Base-by-base conservation (phyloP, 2,329 filamentous ascomycete species). In the Ascochyta fabae region DNA sequence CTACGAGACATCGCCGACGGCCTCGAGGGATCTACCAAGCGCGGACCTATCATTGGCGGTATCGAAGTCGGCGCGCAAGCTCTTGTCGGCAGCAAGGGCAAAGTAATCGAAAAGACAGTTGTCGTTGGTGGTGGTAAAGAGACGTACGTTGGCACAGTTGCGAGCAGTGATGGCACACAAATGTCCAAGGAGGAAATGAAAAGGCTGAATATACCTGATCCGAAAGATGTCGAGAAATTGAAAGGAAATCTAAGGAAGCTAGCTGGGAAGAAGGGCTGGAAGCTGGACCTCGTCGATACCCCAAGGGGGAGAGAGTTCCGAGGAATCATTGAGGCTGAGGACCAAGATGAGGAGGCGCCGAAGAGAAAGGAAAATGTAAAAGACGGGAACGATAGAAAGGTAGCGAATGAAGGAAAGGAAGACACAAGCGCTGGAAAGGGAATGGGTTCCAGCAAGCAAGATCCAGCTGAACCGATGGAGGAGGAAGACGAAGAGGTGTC, bases 241-340 rank as follows among this genome's bases (percentile, higher is more conserved):
- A 84, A 84, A 66, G 82, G 86, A 59, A 81, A 90, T 68, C 76
- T 96, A 54, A 82, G 90, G 70, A 83, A 86, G 65, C 70, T 90
- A 36, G 90, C 91, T 0, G 84, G 86, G 3, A 86, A 88, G 7
- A 84, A 87, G 61, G 86, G 86, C 15, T 96, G 92, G 92, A 89
- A 87, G 66, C 79, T 96, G 56, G 90, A 95, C 74, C 81, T 95
- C 13, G 85, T 95, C 1, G 89, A 95, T 67, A 81, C 86, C 10
- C 84, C 88, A 1, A 82, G 84, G 4, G 81, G 81, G 22, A 78
- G 85, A 58, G 88, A 92, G 69, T 84, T 94, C 36, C 80, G 88
- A 40, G 90, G 88, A 0, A 85, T 90, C 38, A 83, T 94, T 15
- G 86, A 88, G 26, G 77, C 78, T 1, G 83, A 84, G 12, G 81